These are phyloP conservation scores for Kwoniella sp. DNA, from an alignment of 768 basidiomycete genomes.

Conservation along the genomic window DNA sequence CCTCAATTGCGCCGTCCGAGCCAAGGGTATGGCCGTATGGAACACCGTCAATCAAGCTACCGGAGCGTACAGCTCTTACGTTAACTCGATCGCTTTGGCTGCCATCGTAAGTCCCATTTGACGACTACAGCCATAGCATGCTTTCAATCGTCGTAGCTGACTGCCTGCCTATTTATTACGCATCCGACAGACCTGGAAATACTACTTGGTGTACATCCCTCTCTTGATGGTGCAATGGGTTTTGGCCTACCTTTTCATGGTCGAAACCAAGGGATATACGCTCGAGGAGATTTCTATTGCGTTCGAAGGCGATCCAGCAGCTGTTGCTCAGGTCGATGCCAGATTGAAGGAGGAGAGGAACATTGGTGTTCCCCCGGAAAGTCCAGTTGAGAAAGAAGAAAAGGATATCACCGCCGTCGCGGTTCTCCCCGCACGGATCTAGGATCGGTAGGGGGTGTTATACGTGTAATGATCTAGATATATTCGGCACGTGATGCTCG, in stretches of 20 bases:
- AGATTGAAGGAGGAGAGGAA: slow-evolving; percentile 4
- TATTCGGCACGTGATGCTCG: too few relatives aligned
- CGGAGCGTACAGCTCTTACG: slow-evolving; percentile 23
- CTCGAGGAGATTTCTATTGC: slow-evolving; percentile 47
- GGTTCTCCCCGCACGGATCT: neutral
- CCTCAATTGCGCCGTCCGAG: slow-evolving; percentile 29
- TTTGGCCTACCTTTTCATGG: slow-evolving; percentile 38
- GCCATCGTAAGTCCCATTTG: slow-evolving; percentile 2
- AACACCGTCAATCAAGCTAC: slow-evolving; percentile 15
- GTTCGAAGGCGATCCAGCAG: slow-evolving; percentile 36
- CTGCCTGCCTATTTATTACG: neutral
- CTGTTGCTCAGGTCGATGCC: slow-evolving; percentile 6
- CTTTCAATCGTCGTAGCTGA: too few relatives aligned
- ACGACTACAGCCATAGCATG: too few relatives aligned
- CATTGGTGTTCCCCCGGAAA: neutral
- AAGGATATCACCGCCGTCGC: neutral
- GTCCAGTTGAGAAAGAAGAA: neutral
- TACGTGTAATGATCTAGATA: too few relatives aligned
- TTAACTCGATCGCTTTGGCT: slow-evolving; percentile 27
- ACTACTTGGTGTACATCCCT: slow-evolving; percentile 47
- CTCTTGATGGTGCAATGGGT: slow-evolving; percentile 38
- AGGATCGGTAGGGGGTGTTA: neutral
- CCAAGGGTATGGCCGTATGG: slow-evolving; percentile 36
- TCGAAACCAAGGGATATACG: slow-evolving; percentile 42
- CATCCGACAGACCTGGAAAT: slow-evolving; percentile 40